Percentiles rank a stretch among this genome's conserved stretches.
phyloP scores from a whole-genome alignment of 129 eudicot species.

The Flaveria sonorensis region DNA sequence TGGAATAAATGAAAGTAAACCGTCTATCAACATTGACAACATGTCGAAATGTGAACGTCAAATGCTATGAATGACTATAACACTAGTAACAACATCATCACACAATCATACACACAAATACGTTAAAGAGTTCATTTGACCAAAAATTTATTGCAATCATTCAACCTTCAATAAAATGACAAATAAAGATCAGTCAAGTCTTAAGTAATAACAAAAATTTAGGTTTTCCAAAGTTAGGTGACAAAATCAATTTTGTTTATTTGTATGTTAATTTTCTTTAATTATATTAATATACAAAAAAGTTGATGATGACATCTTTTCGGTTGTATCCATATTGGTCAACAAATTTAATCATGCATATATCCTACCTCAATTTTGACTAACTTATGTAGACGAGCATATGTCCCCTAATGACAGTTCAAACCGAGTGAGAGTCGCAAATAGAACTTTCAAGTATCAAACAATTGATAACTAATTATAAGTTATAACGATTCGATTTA shows the following conservation, averaged over 20 bases:
- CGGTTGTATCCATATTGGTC: slow-evolving; percentile 14
- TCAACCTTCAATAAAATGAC: slow-evolving; percentile 11
- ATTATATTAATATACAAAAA: not conserved
- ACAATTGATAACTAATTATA: too few species aligned
- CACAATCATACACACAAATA: not conserved
- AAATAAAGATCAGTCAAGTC: slow-evolving; percentile 2
- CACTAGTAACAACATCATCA: not conserved
- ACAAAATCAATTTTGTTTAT: not conserved
- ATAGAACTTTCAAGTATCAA: too few species aligned
- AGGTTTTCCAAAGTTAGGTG: slow-evolving; percentile 11
- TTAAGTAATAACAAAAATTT: not conserved
- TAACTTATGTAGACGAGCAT: not conserved
- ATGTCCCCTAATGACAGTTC: not conserved
- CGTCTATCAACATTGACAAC: not conserved
- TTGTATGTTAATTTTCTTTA: not conserved
- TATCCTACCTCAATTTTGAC: not conserved
- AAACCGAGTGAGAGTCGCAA: not conserved
- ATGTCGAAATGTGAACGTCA: not conserved
- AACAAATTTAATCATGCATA: slow-evolving; percentile 11
- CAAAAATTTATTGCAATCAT: not conserved
- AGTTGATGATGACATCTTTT: slow-evolving; percentile 14
- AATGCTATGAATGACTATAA: not conserved
- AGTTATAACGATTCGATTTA: too few species aligned
- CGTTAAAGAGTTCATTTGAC: not conserved
- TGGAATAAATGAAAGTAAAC: too few species aligned